Base-by-base conservation (phyloP, 768 basidiomycete genomes). In the Suillus sp. region DNA sequence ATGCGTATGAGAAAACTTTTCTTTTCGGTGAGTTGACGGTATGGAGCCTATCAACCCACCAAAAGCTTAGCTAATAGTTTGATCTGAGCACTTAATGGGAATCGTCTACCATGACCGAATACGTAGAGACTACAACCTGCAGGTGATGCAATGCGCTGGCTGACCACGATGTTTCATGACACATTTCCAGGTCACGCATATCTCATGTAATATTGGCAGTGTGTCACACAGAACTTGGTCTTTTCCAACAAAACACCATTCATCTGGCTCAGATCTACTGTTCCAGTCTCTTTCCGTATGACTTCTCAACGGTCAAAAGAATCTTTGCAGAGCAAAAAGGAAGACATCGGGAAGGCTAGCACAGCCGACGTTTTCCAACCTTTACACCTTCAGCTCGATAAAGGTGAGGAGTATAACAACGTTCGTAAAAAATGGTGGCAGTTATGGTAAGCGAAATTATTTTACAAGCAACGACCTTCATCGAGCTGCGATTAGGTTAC, bases 391-490 rank as follows among this genome's bases (percentile, higher is more conserved):
- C 75, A 81, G 53, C 72, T 83, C 25, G 82, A 83, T 65, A 67
- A 68, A 35, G 82, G 81, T 5, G 68, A 78, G 40, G 71, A 69
- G 60, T 68, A 76, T 35, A 65, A 80, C 27, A 78, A 78, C 56
- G 75, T 78, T 59, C 79, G 85, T 40, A 75, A 77, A 56, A 73
- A 71, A 34, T 85, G 85, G 83, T 86, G 81, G 81, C 80, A 87
- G 68, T 38, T 86, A 62, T 87, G 86, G 86, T 84, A 64, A 42
- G 76, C 62, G 55, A 58, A 55, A 11, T 38, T 58, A 20, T 16
- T 43, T 20, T 30, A 16, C 22, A 47, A 40, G 35, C 22, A 47
- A 56, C 5, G 14, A 14, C 7, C 42, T 62, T 60, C 60, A 9
- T n/a, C 32, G 37, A 45, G 25, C 47, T 10, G 48, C 47, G 48